These are phyloP conservation scores for Mortierella sp. DNA, from an alignment of 371 early-diverging fungal genomes.

Conservation along the genomic window DNA sequence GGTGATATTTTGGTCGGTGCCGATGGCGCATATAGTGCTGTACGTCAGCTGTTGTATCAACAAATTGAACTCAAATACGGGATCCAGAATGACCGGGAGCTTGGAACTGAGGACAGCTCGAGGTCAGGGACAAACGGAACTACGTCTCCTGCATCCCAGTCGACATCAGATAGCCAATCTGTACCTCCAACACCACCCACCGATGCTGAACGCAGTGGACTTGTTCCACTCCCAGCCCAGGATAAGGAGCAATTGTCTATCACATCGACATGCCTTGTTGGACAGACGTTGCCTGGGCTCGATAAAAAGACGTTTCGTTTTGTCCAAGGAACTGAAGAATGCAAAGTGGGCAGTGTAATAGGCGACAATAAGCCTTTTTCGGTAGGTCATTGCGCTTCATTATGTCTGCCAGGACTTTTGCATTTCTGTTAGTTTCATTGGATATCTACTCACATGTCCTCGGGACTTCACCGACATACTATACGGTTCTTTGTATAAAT, in stretches of 20 bases:
- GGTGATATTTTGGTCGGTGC: background rate
- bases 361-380: conserved; percentile 38
- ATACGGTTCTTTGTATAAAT: background rate
- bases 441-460: too few species aligned
- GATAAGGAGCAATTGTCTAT: conserved; percentile 28
- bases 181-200: background rate
- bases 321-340: conserved; percentile 17
- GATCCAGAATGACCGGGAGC: too few species aligned
- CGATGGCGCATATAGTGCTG: background rate
- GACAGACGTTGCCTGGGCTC: conserved; percentile 18
- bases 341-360: conserved; percentile 31
- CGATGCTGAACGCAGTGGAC: background rate
- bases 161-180: too few species aligned
- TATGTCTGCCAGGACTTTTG: background rate
- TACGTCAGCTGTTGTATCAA: background rate
- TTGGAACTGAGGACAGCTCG: too few species aligned
- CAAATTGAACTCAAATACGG: background rate
- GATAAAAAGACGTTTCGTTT: conserved; percentile 6
- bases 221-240: conserved; percentile 10
- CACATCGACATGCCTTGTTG: conserved; percentile 31
- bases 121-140: too few species aligned
- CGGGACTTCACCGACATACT: background rate
- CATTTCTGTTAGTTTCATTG: too few species aligned
- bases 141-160: too few species aligned
- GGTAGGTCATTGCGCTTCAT: conserved; percentile 11